Conservation (phyloP, 2,329 filamentous ascomycete species). For the Neurospora crassa region DNA sequence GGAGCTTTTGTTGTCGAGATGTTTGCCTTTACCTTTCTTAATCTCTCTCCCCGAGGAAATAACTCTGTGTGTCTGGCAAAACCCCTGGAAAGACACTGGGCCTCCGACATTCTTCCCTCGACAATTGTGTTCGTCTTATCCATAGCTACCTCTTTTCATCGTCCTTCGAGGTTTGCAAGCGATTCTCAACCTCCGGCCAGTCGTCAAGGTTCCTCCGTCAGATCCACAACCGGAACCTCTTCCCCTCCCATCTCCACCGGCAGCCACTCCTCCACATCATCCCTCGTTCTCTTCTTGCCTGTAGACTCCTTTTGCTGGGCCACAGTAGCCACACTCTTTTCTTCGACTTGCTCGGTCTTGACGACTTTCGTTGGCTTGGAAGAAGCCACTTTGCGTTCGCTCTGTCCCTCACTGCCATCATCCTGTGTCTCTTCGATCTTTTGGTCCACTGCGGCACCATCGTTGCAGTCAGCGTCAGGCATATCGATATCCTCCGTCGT, state of each 20-base stretch:
- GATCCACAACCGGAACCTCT: not conserved
- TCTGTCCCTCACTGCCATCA: not conserved
- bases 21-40: not conserved
- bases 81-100: not conserved
- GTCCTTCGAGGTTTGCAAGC: not conserved
- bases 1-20: not conserved
- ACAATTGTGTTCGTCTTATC: not conserved
- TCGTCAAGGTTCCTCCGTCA: not conserved
- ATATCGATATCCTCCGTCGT: not conserved
- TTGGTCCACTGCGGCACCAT: not conserved
- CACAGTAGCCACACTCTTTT: not conserved
- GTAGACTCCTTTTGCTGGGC: not conserved
- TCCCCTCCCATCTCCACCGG: not conserved
- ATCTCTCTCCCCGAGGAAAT: not conserved
- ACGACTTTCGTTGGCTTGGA: not conserved
- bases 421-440: not conserved
- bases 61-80: not conserved
- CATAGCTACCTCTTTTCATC: not conserved
- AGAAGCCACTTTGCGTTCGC: not conserved
- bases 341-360: not conserved
- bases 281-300: not conserved
- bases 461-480: not conserved
- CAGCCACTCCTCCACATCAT: not conserved
- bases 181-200: not conserved
- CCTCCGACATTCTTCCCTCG: not conserved